phyloP scores from a whole-genome alignment of 2,329 filamentous ascomycete genomes.

The Colletotrichum sp. region DNA sequence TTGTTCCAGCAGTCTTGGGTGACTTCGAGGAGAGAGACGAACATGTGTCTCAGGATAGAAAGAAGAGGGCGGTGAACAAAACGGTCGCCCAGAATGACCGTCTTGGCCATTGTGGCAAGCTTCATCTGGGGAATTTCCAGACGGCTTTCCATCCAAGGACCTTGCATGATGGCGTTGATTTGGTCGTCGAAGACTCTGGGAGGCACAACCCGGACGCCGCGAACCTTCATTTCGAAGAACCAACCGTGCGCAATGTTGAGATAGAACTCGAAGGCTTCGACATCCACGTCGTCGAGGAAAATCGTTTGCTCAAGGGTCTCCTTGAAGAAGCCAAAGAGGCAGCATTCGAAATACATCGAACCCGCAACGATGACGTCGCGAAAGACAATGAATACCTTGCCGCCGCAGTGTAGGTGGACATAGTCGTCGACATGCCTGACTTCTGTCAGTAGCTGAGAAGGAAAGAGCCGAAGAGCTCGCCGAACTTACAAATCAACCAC shows the following conservation, averaged over 20 bases:
- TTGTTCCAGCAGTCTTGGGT: background rate
- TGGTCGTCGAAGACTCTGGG: background rate
- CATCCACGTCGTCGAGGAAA: background rate
- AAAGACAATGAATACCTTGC: slow-evolving; percentile 1
- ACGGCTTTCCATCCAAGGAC: background rate
- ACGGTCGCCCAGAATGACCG: background rate
- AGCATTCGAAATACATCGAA: slow-evolving; percentile 8
- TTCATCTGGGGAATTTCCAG: slow-evolving; percentile 2
- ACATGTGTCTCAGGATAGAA: slow-evolving; percentile 3
- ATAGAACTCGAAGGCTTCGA: background rate
- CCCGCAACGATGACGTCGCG: slow-evolving; percentile 5
- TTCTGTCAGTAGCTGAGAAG: background rate
- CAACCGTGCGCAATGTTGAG: slow-evolving; percentile 6
- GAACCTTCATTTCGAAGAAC: slow-evolving; percentile 18
- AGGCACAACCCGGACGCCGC: background rate
- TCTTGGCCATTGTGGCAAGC: background rate
- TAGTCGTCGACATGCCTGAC: background rate
- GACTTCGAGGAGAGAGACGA: background rate
- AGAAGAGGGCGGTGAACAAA: slow-evolving; percentile 15
- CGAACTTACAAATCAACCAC: background rate
- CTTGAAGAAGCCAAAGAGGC: slow-evolving; percentile 1
- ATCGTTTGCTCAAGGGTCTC: background rate
- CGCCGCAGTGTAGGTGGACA: background rate
- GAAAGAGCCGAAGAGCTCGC: background rate
- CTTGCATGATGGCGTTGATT: background rate